A percentile compares a stretch with the other conserved stretches of the same genome.
These are phyloP conservation scores for Diutina mesorugosa DNA, from an alignment of 1,139 yeast species.

Conservation along the genomic window DNA sequence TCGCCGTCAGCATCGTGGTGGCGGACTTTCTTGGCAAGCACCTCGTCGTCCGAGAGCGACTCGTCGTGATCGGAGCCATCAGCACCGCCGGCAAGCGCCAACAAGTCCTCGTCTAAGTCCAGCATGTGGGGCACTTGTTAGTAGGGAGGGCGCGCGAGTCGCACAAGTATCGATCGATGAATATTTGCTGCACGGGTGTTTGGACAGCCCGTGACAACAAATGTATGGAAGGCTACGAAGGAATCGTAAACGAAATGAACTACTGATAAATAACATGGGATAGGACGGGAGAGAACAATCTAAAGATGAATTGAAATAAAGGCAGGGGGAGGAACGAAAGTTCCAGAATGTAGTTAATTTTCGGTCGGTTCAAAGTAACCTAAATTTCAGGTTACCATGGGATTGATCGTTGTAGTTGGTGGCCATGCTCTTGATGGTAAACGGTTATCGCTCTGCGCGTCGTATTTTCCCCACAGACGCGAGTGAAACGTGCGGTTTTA, in stretches of 20 bases:
- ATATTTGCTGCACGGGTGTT: not conserved
- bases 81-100: slow-evolving; percentile 74
- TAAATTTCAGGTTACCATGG: not conserved
- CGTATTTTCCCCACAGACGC: not conserved
- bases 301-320: too few relatives aligned
- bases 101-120: slow-evolving; percentile 78
- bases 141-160: not conserved
- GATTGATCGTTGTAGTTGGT: too few relatives aligned
- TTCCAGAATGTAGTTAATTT: too few relatives aligned
- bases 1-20: slow-evolving; percentile 11
- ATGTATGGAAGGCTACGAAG: too few relatives aligned
- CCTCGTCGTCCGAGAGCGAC: slow-evolving; percentile 10
- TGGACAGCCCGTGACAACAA: not conserved
- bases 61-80: slow-evolving; percentile 17
- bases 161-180: not conserved
- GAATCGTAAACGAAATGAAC: too few relatives aligned
- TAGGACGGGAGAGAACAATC: too few relatives aligned
- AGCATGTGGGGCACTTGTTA: slow-evolving; percentile 16
- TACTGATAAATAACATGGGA: too few relatives aligned
- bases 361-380: too few relatives aligned
- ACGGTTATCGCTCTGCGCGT: not conserved
- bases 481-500: not conserved
- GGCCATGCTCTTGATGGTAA: too few relatives aligned
- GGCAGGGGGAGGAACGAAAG: too few relatives aligned
- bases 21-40: slow-evolving; percentile 7